Evolutionary conservation across 2,329 filamentous ascomycete species (phyloP).

Genomic region (Ceratocystis albifundus): DNA sequence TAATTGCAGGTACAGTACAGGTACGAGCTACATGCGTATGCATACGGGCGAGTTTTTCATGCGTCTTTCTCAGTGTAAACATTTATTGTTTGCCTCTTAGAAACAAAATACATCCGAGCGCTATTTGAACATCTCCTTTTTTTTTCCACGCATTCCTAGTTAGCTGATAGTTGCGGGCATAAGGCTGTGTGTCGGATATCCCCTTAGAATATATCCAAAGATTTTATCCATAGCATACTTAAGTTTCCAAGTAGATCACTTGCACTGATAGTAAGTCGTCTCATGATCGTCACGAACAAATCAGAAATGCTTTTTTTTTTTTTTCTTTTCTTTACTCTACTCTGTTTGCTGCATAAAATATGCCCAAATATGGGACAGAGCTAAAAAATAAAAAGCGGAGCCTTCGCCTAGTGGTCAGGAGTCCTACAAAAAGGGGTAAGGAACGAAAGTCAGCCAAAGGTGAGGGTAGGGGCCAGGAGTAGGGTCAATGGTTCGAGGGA

Average conservation of each 20-base stretch:
- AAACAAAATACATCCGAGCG: constrained; percentile 13
- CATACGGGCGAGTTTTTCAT: background rate
- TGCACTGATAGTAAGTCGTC: background rate
- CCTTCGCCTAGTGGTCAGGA: background rate
- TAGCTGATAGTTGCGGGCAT: no score
- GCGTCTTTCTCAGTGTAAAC: background rate
- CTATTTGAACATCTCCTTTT: background rate
- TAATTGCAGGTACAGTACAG: background rate
- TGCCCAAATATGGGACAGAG: background rate
- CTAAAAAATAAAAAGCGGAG: constrained; percentile 2
- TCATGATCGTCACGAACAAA: background rate
- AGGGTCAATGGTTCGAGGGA: background rate
- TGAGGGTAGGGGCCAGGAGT: background rate
- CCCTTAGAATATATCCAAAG: background rate
- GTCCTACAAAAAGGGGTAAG: constrained; percentile 1
- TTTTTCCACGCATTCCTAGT: background rate
- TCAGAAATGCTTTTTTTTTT: background rate
- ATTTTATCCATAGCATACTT: background rate
- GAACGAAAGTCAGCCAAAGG: background rate
- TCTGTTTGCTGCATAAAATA: constrained; percentile 1
- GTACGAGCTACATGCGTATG: background rate
- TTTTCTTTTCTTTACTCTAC: background rate
- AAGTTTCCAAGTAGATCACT: background rate
- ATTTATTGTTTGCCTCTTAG: background rate
- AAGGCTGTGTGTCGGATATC: background rate